Percentiles rank a stretch among this genome's conserved stretches.
Conservation (phyloP, 2,329 filamentous ascomycete species). For the Apiospora malaysiana region DNA sequence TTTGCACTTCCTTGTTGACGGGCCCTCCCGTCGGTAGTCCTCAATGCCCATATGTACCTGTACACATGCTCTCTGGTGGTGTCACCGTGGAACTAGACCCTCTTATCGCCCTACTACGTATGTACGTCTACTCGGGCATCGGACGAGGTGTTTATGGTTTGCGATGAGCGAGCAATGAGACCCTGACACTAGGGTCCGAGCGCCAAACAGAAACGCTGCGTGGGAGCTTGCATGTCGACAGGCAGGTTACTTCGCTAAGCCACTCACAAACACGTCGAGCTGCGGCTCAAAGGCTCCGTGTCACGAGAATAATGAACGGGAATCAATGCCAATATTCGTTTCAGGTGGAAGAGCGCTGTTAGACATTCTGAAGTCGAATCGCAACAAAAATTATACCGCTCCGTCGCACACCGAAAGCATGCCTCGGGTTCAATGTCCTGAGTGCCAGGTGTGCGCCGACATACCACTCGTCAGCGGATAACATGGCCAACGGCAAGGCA, state of each 20-base stretch:
- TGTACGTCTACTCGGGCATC: background rate
- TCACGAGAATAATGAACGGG: background rate
- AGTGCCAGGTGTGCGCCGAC: background rate
- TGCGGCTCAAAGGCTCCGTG: background rate
- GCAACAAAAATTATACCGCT: background rate
- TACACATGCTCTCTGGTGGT: background rate
- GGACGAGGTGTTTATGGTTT: background rate
- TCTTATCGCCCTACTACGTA: background rate
- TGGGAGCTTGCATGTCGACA: background rate
- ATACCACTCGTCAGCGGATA: background rate
- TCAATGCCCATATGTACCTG: background rate
- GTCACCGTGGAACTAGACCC: background rate
- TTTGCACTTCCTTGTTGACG: background rate
- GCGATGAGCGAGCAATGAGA: constrained; percentile 4
- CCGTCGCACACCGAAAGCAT: background rate
- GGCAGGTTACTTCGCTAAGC: background rate
- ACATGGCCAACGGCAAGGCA: background rate
- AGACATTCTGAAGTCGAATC: background rate
- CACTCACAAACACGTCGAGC: background rate
- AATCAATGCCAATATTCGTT: background rate
- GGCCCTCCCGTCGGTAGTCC: background rate
- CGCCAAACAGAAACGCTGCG: constrained; percentile 2
- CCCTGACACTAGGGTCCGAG: background rate
- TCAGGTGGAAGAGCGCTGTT: background rate
- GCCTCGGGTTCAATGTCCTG: background rate